Percentiles rank a stretch among this genome's conserved stretches.
Conservation (phyloP, 768 basidiomycete genomes). For the Wakefieldia striispora region DNA sequence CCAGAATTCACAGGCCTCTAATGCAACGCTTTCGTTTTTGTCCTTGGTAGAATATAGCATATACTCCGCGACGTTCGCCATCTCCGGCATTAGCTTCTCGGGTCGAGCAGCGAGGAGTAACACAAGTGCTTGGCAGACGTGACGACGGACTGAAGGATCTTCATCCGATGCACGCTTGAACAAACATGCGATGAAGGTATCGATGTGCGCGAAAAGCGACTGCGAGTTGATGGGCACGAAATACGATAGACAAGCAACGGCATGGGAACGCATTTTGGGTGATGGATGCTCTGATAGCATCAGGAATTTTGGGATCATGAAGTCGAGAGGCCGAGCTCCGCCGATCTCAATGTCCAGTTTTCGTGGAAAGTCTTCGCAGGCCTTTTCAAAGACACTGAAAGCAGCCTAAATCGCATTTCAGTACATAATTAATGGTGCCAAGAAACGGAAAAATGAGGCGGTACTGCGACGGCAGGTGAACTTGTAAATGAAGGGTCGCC, state of each 20-base stretch:
- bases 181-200: slow-evolving; percentile 87
- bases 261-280: slow-evolving; percentile 89
- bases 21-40: slow-evolving; percentile 92
- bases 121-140: slow-evolving; percentile 95
- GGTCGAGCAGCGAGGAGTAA: slow-evolving; percentile 89
- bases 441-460: not conserved
- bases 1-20: slow-evolving; percentile 99
- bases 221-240: slow-evolving; percentile 87
- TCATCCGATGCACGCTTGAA: slow-evolving; percentile 96
- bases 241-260: slow-evolving; percentile 91
- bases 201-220: slow-evolving; percentile 88
- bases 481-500: not conserved
- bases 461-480: slow-evolving; percentile 1
- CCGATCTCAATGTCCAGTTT: slow-evolving; percentile 94
- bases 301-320: slow-evolving; percentile 96
- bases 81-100: slow-evolving; percentile 95
- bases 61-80: slow-evolving; percentile 93
- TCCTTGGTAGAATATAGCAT: slow-evolving; percentile 99
- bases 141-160: slow-evolving; percentile 87
- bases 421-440: slow-evolving; percentile 7
- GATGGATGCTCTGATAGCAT: slow-evolving; percentile 80
- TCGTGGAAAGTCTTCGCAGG: slow-evolving; percentile 94
- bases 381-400: slow-evolving; percentile 91
- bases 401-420: slow-evolving; percentile 58
- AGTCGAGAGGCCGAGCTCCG: slow-evolving; percentile 91